A percentile compares a stretch with the other conserved stretches of the same genome.
Evolutionary conservation across 2,329 filamentous ascomycete genomes (phyloP).

Genomic region (Fusarium redolens): DNA sequence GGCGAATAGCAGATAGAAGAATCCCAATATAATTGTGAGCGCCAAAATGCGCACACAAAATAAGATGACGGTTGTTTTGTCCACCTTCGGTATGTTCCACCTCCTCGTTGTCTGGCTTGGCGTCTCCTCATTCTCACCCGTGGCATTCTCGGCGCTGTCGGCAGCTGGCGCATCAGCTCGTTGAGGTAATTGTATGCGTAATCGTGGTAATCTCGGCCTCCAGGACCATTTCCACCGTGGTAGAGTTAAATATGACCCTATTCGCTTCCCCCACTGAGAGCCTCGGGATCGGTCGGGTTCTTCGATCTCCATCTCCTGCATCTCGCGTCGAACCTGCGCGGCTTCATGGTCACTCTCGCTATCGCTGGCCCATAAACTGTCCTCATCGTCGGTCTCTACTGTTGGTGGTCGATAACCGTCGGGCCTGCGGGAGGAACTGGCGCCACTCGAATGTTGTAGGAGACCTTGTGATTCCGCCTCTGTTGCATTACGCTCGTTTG

Average conservation of each 20-base stretch:
- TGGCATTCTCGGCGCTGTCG: conserved; percentile 42
- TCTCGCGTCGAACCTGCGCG: conserved; percentile 78
- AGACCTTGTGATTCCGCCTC: conserved; percentile 84
- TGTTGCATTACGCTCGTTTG: conserved; percentile 71
- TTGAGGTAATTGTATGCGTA: conserved; percentile 62
- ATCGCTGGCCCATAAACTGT: conserved; percentile 63
- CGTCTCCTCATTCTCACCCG: conserved; percentile 44
- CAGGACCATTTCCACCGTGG: conserved; percentile 67
- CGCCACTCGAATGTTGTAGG: conserved; percentile 64
- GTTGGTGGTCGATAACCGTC: conserved; percentile 81
- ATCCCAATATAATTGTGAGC: conserved; percentile 77
- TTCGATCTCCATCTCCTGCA: conserved; percentile 90
- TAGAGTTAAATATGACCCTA: conserved; percentile 63
- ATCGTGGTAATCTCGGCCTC: conserved; percentile 63
- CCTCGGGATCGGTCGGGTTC: conserved; percentile 66
- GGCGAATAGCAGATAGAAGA: conserved; percentile 87
- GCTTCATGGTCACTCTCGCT: conserved; percentile 64
- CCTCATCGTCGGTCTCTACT: conserved; percentile 80
- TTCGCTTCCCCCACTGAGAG: conserved; percentile 66
- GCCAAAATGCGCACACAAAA: conserved; percentile 80
- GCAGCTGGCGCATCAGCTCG: conserved; percentile 44
- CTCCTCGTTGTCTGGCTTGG: conserved; percentile 41
- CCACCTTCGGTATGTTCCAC: conserved; percentile 52
- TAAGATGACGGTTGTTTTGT: conserved; percentile 62
- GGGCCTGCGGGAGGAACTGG: conserved; percentile 57